Base-by-base conservation (phyloP, 108 stramenopile species). In the Skeletonema grethae region DNA sequence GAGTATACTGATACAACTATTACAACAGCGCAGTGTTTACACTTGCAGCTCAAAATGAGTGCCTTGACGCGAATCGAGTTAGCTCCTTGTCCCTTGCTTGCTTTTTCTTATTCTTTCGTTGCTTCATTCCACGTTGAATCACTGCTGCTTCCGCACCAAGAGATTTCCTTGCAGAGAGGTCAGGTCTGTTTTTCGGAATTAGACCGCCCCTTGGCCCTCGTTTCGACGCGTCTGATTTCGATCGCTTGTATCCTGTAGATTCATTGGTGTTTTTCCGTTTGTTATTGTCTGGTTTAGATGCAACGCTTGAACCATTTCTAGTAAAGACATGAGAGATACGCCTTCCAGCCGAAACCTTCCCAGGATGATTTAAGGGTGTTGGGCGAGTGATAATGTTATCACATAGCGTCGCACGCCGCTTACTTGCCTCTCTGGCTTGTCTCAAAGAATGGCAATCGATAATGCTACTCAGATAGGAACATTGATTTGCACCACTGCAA, bases 81-180 rank as follows among this genome's bases (percentile, higher is more conserved):
- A 79, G 38, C 45, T 76, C 72, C 20, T 56, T 60, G 34, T 78
- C 72, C 43, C 71, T 73, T 36, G 30, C 57, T 55, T 79, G 82
- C 67, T 79, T 75, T 56, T 79, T 79, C 46, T 82, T 82, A 24
- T 78, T 82, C 56, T 64, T 82, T 53, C 77, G 67, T 35, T 78
- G 77, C 28, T 82, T 82, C 66, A 66, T 55, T 5, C 60, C 68
- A 15, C 77, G 62, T 31, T 64, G 67, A 7, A 79, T 38, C 11
- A 69, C 12, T 18, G 77, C 77, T n/a, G 38, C 36, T 11, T 75
- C 62, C 35, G 43, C 16, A 25, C 59, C 57, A 31, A 78, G 56
- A 41, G 78, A 72, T 16, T 38, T 39, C 68, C 65, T 73, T 10
- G 76, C 76, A 28, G 34, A 72, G 24, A 82, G 7, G 57, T 77